Evolutionary conservation across 2,329 filamentous ascomycete species (phyloP).

Genomic region (Fusarium protoensiforme): DNA sequence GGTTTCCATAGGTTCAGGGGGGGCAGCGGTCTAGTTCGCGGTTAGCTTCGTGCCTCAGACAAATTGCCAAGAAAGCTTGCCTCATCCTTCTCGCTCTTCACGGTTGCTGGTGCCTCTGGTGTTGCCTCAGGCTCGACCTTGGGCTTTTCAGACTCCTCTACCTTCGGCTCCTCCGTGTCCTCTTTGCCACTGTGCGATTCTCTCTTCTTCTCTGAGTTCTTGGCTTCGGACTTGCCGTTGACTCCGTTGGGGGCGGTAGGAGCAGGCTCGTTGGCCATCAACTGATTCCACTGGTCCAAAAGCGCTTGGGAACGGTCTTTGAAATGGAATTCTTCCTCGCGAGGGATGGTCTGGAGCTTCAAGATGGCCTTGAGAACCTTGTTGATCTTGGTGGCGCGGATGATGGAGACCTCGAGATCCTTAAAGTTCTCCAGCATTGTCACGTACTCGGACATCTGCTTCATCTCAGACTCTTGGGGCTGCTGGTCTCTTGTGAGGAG

Average conservation of each 20-base stretch:
- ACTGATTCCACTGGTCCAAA: conserved; percentile 89
- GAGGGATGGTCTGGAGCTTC: conserved; percentile 86
- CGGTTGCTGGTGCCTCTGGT: conserved; percentile 29
- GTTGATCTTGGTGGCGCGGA: conserved; percentile 94
- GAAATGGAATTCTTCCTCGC: conserved; percentile 90
- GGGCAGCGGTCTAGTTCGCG: conserved; percentile 38
- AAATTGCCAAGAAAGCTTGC: conserved; percentile 36
- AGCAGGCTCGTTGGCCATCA: conserved; percentile 71
- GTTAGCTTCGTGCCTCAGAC: conserved; percentile 15
- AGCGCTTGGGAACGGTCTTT: conserved; percentile 83
- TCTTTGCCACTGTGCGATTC: conserved; percentile 56
- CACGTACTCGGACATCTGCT: conserved; percentile 79
- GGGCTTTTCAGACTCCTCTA: conserved; percentile 44
- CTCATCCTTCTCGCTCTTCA: conserved; percentile 49
- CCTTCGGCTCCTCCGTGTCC: conserved; percentile 51
- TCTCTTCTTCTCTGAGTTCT: conserved; percentile 55
- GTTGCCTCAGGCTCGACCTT: conserved; percentile 38
- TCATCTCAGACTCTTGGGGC: conserved; percentile 89
- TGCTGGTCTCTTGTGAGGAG: conserved; percentile 86
- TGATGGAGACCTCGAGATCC: conserved; percentile 89
- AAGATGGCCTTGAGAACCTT: conserved; percentile 96
- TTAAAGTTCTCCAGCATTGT: conserved; percentile 81
- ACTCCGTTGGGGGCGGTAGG: conserved; percentile 57
- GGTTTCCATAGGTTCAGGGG: conserved; percentile 51
- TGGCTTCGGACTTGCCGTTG: conserved; percentile 55